Evolutionary conservation across 2,329 filamentous ascomycete genomes (phyloP).

Genomic region (Colletotrichum incanum): DNA sequence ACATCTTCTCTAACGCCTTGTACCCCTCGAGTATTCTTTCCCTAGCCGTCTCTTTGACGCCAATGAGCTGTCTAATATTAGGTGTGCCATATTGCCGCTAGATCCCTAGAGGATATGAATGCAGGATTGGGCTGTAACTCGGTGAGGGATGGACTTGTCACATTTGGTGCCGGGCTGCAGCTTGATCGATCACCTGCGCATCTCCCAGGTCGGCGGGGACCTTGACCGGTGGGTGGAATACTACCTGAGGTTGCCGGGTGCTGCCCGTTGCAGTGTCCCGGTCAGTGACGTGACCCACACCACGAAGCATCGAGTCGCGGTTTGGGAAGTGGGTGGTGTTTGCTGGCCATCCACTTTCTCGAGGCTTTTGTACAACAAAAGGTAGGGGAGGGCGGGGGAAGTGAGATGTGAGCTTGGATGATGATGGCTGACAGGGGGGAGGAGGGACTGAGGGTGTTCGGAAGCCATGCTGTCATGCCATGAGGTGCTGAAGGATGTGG

Average conservation of each 20-base stretch:
- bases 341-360: conserved; percentile 1
- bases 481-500: conserved; percentile 40
- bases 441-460: background rate
- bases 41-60: background rate
- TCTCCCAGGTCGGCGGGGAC: conserved; percentile 32
- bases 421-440: conserved; percentile 13
- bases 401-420: conserved; percentile 21
- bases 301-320: background rate
- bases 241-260: conserved; percentile 20
- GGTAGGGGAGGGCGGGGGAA: background rate
- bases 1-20: background rate
- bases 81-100: background rate
- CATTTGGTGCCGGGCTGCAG: conserved; percentile 31
- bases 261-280: conserved; percentile 35
- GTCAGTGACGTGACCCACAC: conserved; percentile 33
- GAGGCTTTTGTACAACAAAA: background rate
- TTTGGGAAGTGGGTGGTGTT: conserved; percentile 10
- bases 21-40: background rate
- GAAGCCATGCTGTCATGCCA: conserved; percentile 18
- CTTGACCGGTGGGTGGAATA: conserved; percentile 39
- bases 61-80: background rate
- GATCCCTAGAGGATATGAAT: background rate
- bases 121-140: conserved; percentile 14
- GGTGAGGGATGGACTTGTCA: conserved; percentile 37
- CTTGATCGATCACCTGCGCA: conserved; percentile 39